phyloP scores from a whole-genome alignment of 192 early-diverging fungal species.

The Allomyces macrogynus region DNA sequence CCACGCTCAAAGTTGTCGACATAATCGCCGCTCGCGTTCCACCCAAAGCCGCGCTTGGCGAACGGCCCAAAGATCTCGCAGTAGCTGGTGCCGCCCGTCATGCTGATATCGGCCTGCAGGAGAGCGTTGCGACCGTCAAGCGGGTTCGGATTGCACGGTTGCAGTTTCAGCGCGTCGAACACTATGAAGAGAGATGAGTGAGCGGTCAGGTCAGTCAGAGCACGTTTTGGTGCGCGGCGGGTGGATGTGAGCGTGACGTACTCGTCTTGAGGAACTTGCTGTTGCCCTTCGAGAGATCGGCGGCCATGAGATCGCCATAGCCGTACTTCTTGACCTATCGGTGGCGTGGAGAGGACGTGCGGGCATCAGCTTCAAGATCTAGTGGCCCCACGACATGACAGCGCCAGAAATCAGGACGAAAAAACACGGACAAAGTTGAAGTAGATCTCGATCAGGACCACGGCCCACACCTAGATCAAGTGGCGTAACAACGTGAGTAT shows the following conservation, averaged over 20 bases:
- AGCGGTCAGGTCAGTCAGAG: no score
- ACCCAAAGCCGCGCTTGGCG: slow-evolving; percentile 44
- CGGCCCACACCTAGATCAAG: slow-evolving; percentile 26
- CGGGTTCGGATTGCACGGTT: slow-evolving; percentile 44
- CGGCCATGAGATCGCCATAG: background rate
- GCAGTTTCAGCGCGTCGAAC: slow-evolving; percentile 31
- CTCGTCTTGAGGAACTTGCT: no score
- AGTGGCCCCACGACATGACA: no score
- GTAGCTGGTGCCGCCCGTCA: slow-evolving; percentile 23
- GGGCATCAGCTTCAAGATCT: no score
- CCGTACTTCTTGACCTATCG: background rate
- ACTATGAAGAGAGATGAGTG: slow-evolving; percentile 1
- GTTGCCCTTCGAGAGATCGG: background rate
- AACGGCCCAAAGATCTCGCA: slow-evolving; percentile 39
- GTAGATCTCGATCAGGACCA: slow-evolving; percentile 27
- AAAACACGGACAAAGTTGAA: slow-evolving; percentile 8
- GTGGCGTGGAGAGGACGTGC: no score
- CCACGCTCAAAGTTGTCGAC: slow-evolving; percentile 6
- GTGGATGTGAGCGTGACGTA: no score
- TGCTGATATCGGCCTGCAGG: slow-evolving; percentile 28
- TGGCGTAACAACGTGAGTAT: no score
- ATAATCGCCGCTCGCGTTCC: slow-evolving; percentile 23
- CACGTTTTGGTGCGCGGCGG: no score
- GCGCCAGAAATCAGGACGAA: no score
- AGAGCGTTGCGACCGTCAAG: slow-evolving; percentile 41